These are phyloP conservation scores for Colletotrichum trifolii DNA, from an alignment of 2,329 filamentous ascomycete species.

Conservation along the genomic window DNA sequence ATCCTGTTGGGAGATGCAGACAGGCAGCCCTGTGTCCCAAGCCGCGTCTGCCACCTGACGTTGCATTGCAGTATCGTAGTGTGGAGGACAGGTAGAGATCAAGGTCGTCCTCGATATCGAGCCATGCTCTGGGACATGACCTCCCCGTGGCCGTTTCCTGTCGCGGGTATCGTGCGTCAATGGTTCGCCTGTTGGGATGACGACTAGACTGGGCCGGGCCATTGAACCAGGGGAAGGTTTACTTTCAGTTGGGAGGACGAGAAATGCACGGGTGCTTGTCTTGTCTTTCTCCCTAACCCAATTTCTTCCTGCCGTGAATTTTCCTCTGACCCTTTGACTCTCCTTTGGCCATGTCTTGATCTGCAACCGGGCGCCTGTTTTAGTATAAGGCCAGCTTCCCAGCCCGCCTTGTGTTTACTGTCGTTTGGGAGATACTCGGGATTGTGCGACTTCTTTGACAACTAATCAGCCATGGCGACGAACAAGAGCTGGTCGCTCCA, in stretches of 20 bases:
- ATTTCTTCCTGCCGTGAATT: not conserved
- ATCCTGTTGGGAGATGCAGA: not conserved
- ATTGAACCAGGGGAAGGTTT: not conserved
- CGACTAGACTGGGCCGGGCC: not conserved
- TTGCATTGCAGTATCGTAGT: not conserved
- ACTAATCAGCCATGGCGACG: slow-evolving; percentile 21
- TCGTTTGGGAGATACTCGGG: not conserved
- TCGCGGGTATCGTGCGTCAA: not conserved
- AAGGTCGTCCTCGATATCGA: not conserved
- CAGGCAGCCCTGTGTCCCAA: too few species aligned
- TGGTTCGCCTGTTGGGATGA: slow-evolving; percentile 19
- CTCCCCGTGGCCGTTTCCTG: not conserved
- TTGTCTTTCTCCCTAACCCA: not conserved
- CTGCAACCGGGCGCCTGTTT: not conserved
- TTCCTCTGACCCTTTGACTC: slow-evolving; percentile 2
- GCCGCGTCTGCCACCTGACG: too few species aligned
- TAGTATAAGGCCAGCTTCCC: slow-evolving; percentile 25
- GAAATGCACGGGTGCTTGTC: slow-evolving; percentile 1
- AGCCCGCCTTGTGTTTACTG: not conserved
- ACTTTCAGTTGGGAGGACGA: not conserved
- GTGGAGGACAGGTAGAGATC: slow-evolving; percentile 12
- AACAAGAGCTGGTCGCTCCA: slow-evolving; percentile 30
- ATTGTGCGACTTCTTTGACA: slow-evolving; percentile 8
- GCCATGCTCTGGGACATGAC: not conserved
- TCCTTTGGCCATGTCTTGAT: not conserved